Conservation (phyloP, 345 rosid species). For the Populus deltoides region DNA sequence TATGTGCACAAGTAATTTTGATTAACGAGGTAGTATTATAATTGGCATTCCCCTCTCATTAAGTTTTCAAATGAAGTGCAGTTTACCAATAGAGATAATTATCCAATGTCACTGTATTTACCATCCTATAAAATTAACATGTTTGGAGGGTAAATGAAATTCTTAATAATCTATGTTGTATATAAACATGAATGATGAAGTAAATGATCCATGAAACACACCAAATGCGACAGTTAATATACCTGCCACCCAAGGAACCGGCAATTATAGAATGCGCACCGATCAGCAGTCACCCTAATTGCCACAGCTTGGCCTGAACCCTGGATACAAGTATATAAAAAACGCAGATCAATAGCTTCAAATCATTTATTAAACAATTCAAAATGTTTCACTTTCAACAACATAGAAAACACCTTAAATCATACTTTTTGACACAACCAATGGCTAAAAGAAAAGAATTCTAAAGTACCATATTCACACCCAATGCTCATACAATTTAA, state of each 20-base stretch:
- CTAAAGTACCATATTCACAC: not conserved
- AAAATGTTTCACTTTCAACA: not conserved
- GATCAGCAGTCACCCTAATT: conserved; percentile 85
- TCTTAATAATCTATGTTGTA: not conserved
- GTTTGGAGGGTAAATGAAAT: not conserved
- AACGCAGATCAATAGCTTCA: not conserved
- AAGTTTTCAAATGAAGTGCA: not conserved
- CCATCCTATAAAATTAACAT: not conserved
- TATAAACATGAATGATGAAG: not conserved
- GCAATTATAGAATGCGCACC: conserved; percentile 94
- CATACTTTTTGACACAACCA: not conserved
- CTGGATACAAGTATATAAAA: not conserved
- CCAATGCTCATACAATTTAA: not conserved
- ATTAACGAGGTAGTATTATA: not conserved
- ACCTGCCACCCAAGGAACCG: conserved; percentile 91
- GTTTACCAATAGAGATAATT: not conserved
- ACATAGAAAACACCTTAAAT: not conserved
- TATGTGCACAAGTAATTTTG: not conserved
- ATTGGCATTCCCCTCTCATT: not conserved
- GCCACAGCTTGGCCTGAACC: conserved; percentile 84
- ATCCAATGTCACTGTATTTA: not conserved
- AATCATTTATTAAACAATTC: not conserved
- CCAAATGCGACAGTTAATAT: not conserved
- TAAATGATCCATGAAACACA: not conserved
- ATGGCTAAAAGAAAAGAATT: not conserved